Evolutionary conservation across 2,329 filamentous ascomycete genomes (phyloP).

Genomic region (Verticillium isaacii): DNA sequence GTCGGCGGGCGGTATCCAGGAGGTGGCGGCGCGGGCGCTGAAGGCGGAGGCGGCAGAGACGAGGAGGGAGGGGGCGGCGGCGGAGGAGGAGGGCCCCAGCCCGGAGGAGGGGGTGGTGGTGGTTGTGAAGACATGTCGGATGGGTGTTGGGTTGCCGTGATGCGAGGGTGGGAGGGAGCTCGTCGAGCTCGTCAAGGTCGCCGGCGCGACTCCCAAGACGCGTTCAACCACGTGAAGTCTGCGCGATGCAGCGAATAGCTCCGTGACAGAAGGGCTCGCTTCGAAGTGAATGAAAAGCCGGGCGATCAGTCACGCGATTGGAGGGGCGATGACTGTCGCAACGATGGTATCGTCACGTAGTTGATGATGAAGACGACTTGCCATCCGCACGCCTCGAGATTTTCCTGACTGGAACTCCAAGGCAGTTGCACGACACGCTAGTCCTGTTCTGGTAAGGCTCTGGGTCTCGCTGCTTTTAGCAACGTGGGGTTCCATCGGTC

Average conservation of each 20-base stretch:
- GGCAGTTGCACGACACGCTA: neutral
- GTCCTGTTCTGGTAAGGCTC: neutral
- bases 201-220: conserved; percentile 12
- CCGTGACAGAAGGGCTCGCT: neutral
- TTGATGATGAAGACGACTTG: neutral
- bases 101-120: conserved; percentile 53
- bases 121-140: conserved; percentile 45
- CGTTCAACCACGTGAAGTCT: conserved; percentile 1
- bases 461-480: neutral
- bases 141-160: conserved; percentile 3
- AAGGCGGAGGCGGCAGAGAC: conserved; percentile 52
- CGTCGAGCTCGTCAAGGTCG: conserved; percentile 8
- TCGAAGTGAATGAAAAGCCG: neutral
- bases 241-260: neutral
- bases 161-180: conserved; percentile 6
- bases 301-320: conserved; percentile 1
- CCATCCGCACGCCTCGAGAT: neutral
- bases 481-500: neutral
- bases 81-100: conserved; percentile 46
- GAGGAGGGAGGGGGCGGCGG: conserved; percentile 51
- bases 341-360: neutral
- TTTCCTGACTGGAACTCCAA: neutral
- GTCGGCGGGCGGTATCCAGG: conserved; percentile 77
- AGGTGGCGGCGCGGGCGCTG: conserved; percentile 67
- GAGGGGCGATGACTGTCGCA: conserved; percentile 2